phyloP scores from a whole-genome alignment of 257 asterid species.

The Nicotiana undulata region DNA sequence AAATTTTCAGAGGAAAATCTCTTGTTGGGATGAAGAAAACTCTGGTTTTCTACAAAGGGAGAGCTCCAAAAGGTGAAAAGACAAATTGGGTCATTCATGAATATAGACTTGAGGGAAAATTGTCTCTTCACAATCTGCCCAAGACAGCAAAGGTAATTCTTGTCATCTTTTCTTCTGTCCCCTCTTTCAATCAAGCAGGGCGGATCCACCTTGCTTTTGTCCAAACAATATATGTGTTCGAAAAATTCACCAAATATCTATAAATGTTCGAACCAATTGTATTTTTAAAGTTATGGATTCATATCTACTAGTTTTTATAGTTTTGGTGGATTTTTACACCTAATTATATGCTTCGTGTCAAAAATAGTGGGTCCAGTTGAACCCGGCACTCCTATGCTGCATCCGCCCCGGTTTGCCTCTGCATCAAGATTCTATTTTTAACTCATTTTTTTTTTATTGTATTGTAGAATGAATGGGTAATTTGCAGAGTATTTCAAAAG shows the following conservation, averaged over 20 bases:
- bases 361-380: no score
- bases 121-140: slow-evolving; percentile 31
- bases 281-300: no score
- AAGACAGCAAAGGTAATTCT: slow-evolving; percentile 37
- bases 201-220: no score
- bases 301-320: no score
- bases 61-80: slow-evolving; percentile 78
- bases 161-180: slow-evolving; percentile 8
- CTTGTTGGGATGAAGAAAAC: slow-evolving; percentile 76
- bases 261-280: no score
- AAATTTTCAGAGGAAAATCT: slow-evolving; percentile 41
- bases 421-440: not conserved
- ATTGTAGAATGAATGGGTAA: slow-evolving; percentile 87
- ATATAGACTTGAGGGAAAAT: slow-evolving; percentile 60
- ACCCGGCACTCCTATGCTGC: no score
- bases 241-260: no score
- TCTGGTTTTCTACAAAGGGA: slow-evolving; percentile 68
- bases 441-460: not conserved
- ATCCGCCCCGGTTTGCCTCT: not conserved
- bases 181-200: not conserved
- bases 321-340: no score
- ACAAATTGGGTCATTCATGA: slow-evolving; percentile 79
- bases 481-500: slow-evolving; percentile 83
- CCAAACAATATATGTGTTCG: no score
- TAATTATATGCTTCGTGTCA: no score